phyloP scores from a whole-genome alignment of 805 yeast genomes.

The Millerozyma miso region DNA sequence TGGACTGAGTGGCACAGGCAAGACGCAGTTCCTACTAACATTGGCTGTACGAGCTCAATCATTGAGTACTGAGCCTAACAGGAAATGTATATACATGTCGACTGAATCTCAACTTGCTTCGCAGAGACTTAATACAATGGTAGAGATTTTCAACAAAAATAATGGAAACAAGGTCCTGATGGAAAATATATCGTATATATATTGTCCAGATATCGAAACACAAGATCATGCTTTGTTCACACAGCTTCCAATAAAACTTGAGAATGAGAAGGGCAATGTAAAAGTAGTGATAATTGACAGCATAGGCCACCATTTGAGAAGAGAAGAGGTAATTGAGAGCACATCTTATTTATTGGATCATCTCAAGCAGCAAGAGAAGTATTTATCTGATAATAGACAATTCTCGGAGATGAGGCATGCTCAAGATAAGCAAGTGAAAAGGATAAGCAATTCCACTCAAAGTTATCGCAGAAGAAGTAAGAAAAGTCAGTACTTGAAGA shows the following conservation, averaged over 20 bases:
- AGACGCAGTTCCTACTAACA: conserved; percentile 74
- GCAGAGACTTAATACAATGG: conserved; percentile 42
- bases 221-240: conserved; percentile 70
- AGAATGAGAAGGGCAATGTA: conserved; percentile 27
- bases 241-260: conserved; percentile 57
- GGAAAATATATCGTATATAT: conserved; percentile 45
- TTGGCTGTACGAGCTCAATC: conserved; percentile 55
- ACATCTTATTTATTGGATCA: conserved; percentile 28
- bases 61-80: neutral
- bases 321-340: conserved; percentile 41
- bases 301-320: conserved; percentile 74
- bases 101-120: conserved; percentile 78
- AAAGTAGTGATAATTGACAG: conserved; percentile 74
- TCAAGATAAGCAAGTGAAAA: conserved; percentile 16
- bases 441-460: conserved; percentile 17
- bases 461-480: conserved; percentile 29
- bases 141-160: conserved; percentile 8
- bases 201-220: conserved; percentile 63
- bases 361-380: conserved; percentile 16
- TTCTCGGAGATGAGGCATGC: conserved; percentile 11
- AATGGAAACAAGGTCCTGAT: conserved; percentile 11
- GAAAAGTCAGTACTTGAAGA: conserved; percentile 40
- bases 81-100: conserved; percentile 54
- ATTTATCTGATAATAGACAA: conserved; percentile 8
- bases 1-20: conserved; percentile 85